Base-by-base conservation (phyloP, 805 yeast species). In the Candida takata region DNA sequence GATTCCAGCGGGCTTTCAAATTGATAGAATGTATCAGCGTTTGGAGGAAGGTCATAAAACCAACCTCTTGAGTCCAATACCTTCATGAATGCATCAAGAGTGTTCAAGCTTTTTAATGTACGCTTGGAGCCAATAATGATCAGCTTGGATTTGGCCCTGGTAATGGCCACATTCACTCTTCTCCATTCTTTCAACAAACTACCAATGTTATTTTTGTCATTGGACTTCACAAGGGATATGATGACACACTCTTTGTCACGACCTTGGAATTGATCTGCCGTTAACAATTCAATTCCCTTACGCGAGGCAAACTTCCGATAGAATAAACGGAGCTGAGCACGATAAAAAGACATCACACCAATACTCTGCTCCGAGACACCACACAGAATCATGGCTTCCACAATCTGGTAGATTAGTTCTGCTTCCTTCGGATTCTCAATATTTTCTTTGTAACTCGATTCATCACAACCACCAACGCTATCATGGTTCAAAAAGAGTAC, bases 251-350 rank as follows among this genome's bases (percentile, higher is more conserved):
- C 90, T 51, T 90, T 92, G 58, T 92, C 99, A 37, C 97, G 70
- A 0, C 98, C 99, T 60, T 92, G 98, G 51, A 83, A 90, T 52
- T 82, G 85, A 58, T 92, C 99, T 0, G 97, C 97, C 0, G 99
- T 92, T 38, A 90, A 64, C 23, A 84, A 69, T 47, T 92, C 97
- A 21, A 92, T 59, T 1, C 65, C 71, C 8, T 62, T 54, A 17
- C 59, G 48, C 12, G 43, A 54, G 27, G 40, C 48, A 41, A 55
- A 55, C 23, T 44, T 42, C 28, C 53, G 49, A 29, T 57, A 52
- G 28, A 82, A 58, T n/a, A 69, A 53, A 23, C 69, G 54, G 23
- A 87, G 58, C 54, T 92, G 99, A 0, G 88, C 85, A 26, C 94
- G 66, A 57, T 92, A 90, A 35, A 86, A 74, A 0, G 97, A 79